A percentile compares a stretch with the other conserved stretches of the same genome.
Evolutionary conservation across 2,329 filamentous ascomycete genomes (phyloP).

Genomic region (Aspergillus clavatus): DNA sequence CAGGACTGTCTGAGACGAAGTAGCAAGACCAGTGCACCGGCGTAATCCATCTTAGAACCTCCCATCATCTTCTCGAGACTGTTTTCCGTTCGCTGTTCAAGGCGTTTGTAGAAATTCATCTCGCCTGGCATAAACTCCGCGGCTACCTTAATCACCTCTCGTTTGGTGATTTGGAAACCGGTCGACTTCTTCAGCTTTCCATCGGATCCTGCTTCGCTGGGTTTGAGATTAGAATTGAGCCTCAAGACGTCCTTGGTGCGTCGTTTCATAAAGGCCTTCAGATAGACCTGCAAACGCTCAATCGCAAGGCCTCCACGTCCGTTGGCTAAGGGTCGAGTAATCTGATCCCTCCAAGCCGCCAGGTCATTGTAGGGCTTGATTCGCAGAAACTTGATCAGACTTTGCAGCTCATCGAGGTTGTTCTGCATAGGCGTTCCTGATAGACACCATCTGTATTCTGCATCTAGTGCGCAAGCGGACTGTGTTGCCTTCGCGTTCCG

Average conservation of each 20-base stretch:
- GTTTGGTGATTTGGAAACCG: conserved; percentile 85
- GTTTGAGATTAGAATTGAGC: conserved; percentile 73
- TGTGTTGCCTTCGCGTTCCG: conserved; percentile 93
- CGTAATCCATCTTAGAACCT: conserved; percentile 75
- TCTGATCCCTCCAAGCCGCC: conserved; percentile 83
- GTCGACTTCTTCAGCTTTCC: conserved; percentile 48
- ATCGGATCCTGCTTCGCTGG: conserved; percentile 56
- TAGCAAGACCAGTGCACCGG: conserved; percentile 88
- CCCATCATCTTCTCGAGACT: conserved; percentile 87
- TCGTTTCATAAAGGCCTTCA: conserved; percentile 97
- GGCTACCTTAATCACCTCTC: conserved; percentile 76
- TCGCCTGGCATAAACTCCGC: conserved; percentile 76
- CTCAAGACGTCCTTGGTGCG: conserved; percentile 96
- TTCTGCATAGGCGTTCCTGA: conserved; percentile 98
- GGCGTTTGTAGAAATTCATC: conserved; percentile 74
- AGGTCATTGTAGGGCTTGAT: conserved; percentile 89
- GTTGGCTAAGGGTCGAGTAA: conserved; percentile 82
- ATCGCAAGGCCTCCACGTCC: conserved; percentile 87
- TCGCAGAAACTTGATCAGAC: conserved; percentile 82
- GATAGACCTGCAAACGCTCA: conserved; percentile 72
- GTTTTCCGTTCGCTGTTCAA: conserved; percentile 79
- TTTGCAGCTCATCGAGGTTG: conserved; percentile 93
- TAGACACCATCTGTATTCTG: conserved; percentile 91
- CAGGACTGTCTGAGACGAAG: conserved; percentile 86
- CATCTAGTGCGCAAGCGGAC: conserved; percentile 76